phyloP scores from a whole-genome alignment of 2,329 filamentous ascomycete species.

The Fusarium goolgardi region DNA sequence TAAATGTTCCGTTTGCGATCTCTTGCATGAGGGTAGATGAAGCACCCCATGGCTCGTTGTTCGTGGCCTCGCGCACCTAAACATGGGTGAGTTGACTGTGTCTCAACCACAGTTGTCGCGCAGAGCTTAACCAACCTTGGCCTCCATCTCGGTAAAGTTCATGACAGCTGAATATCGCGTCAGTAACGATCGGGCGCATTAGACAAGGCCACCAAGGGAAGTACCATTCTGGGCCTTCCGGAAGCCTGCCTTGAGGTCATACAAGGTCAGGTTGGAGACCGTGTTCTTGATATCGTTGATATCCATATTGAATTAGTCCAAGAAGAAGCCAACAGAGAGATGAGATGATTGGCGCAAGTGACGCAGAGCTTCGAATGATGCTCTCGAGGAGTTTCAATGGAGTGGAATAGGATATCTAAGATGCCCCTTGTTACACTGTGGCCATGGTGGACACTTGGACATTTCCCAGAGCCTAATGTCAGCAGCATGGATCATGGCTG shows the following conservation, averaged over 20 bases:
- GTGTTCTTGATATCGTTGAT: conserved; percentile 85
- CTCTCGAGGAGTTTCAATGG: conserved; percentile 25
- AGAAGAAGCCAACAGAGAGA: conserved; percentile 23
- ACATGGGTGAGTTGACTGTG: conserved; percentile 31
- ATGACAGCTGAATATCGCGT: conserved; percentile 78
- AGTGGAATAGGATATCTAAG: conserved; percentile 23
- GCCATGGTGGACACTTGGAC: conserved; percentile 48
- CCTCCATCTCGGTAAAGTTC: conserved; percentile 97
- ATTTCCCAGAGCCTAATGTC: conserved; percentile 41
- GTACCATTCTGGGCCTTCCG: conserved; percentile 97
- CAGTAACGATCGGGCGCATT: conserved; percentile 43
- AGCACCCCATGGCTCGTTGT: conserved; percentile 97
- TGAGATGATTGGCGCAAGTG: background rate
- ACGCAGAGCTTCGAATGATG: conserved; percentile 27
- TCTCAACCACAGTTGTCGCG: conserved; percentile 13
- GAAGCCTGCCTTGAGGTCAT: conserved; percentile 94
- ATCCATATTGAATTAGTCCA: conserved; percentile 72
- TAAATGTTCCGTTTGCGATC: conserved; percentile 97
- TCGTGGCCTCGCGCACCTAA: conserved; percentile 95
- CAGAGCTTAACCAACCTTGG: conserved; percentile 61
- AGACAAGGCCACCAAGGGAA: conserved; percentile 13
- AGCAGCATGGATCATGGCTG: conserved; percentile 37
- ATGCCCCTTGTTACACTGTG: conserved; percentile 45
- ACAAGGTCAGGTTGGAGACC: conserved; percentile 91
- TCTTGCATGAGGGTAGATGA: conserved; percentile 92